Evolutionary conservation across 2,329 filamentous ascomycete species (phyloP), one percentile per base, ranked within the genome.

Genomic region (Leptographium radiaticola): DNA sequence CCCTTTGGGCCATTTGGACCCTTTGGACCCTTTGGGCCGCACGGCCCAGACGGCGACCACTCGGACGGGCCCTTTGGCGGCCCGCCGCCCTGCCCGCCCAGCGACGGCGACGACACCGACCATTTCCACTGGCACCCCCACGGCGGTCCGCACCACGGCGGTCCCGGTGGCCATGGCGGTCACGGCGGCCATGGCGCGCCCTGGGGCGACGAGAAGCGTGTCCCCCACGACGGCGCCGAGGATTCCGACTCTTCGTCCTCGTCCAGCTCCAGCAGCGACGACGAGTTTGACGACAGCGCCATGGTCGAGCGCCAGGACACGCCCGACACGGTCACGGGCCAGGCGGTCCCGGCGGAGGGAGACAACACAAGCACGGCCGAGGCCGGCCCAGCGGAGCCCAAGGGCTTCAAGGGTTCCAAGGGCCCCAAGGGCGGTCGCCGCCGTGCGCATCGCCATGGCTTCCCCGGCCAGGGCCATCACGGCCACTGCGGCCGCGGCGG

Each of bases 301-400:
- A 56, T 54, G 56, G 53, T 54, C 50, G 59, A 64, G 45, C 63
- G 65, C 33, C 69, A 65, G 61, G 63, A 65, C 20, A 59, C 68
- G 18, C 61, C 68, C 7, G 68, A 69, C 25, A 68, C 66, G 50
- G 54, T 62, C 59, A 45, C 43, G 15, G 11, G 4, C 4, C 9
- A 36, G 34, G 12, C 34, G 34, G 12, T 6, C 34, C 34, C 39
- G 13, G 9, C 18, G 11, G 20, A 38, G n/a, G 25, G 31, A 3
- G 31, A 38, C 6, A 39, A 44, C 1, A 59, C 65, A 4, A 10
- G 5, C 18, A 20, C 18, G 11, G 42, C 18, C 5, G 18, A 7
- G 11, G 42, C n/a, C 25, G 12, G 18, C 12, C 18, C 18, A 9
- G 18, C 42, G 10, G 42, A 9, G 4, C 11, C 18, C 25, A 20